These are phyloP conservation scores for Solanum appendiculatum DNA, from an alignment of 257 asterid species.

Conservation along the genomic window DNA sequence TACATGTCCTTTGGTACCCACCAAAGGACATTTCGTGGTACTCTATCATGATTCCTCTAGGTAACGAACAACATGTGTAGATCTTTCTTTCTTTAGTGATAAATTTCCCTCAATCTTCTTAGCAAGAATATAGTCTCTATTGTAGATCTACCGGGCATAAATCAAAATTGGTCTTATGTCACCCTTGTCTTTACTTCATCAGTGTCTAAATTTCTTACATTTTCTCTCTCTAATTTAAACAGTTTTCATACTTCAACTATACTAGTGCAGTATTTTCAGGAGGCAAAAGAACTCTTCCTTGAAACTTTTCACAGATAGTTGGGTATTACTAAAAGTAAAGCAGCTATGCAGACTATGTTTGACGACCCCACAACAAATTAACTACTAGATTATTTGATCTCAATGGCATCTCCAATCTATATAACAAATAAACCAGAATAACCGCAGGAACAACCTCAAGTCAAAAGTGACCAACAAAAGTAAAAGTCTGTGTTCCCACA, in stretches of 20 bases:
- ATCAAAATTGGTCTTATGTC: too few species aligned
- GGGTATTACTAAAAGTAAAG: not conserved
- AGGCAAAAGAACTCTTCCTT: not conserved
- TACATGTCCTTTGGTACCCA: too few species aligned
- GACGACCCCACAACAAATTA: not conserved
- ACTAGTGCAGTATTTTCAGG: not conserved
- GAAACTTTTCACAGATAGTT: not conserved
- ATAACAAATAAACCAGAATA: not conserved
- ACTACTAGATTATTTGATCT: not conserved
- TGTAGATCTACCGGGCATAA: too few species aligned
- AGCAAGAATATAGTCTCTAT: too few species aligned
- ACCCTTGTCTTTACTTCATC: too few species aligned
- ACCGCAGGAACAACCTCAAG: not conserved
- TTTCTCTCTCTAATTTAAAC: not conserved
- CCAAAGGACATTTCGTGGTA: too few species aligned
- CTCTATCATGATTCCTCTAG: too few species aligned
- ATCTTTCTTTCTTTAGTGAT: too few species aligned
- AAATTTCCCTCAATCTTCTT: too few species aligned
- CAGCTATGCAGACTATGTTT: not conserved
- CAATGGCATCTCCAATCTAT: not conserved
- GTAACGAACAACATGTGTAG: too few species aligned
- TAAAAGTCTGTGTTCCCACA: not conserved
- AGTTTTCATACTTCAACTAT: not conserved
- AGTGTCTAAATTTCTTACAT: too few species aligned
- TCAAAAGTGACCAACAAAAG: not conserved